Conservation (phyloP, 140 eudicot species). For the Flaveria floridana region DNA sequence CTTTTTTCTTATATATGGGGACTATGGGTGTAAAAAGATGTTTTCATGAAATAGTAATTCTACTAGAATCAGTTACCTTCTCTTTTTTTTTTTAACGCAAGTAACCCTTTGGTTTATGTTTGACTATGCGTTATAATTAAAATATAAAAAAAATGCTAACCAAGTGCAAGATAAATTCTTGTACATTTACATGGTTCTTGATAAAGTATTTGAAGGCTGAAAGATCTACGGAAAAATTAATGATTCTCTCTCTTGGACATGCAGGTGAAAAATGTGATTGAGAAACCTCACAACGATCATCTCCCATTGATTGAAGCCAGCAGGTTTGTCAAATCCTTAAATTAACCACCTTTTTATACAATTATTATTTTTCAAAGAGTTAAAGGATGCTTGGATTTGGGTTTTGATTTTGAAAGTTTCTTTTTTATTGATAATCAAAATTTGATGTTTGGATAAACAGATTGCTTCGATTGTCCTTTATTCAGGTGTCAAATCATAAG, state of each 20-base stretch:
- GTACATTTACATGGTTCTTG: slow-evolving; percentile 1
- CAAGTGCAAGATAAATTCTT: background rate
- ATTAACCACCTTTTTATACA: background rate
- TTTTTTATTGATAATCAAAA: background rate
- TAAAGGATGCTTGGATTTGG: background rate
- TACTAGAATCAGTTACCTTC: background rate
- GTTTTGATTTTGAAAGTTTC: background rate
- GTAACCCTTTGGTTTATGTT: background rate
- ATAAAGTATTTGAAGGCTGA: slow-evolving; percentile 5
- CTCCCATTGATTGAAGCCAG: slow-evolving; percentile 96
- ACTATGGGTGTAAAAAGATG: background rate
- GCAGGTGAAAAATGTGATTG: slow-evolving; percentile 94
- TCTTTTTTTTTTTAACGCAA: background rate
- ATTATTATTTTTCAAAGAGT: background rate
- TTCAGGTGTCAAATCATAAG: background rate
- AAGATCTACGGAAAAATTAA: background rate
- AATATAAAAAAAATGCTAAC: background rate
- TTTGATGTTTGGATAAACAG: background rate
- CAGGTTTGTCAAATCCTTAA: slow-evolving; percentile 51
- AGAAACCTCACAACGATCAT: slow-evolving; percentile 93
- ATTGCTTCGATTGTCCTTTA: background rate
- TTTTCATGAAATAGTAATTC: background rate
- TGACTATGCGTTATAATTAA: background rate
- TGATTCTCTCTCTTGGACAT: slow-evolving; percentile 26
- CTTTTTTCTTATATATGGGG: no score